Percentiles rank a stretch among this genome's conserved stretches.
These are phyloP conservation scores for Histomonas meleagridis DNA, from an alignment of 208 protist species.

Conservation along the genomic window DNA sequence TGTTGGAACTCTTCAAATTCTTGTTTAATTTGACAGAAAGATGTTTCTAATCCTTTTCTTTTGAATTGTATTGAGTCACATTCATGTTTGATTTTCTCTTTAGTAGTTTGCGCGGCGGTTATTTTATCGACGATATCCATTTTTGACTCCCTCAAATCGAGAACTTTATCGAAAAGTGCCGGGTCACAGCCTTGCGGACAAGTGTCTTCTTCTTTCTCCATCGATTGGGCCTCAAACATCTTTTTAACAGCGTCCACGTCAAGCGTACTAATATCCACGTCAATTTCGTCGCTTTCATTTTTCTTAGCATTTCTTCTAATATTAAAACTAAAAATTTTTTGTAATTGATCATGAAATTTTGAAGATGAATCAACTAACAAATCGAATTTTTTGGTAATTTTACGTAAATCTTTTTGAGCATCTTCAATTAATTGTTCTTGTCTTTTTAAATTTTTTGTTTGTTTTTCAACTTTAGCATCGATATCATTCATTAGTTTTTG, in stretches of 20 bases:
- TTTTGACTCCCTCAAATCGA: slow-evolving; percentile 67
- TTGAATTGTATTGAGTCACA: slow-evolving; percentile 57
- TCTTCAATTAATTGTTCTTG: slow-evolving; percentile 43
- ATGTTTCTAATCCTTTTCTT: slow-evolving; percentile 55
- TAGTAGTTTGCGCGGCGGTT: slow-evolving; percentile 59
- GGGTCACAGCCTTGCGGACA: slow-evolving; percentile 66
- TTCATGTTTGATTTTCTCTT: slow-evolving; percentile 60
- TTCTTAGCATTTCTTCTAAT: slow-evolving; percentile 59
- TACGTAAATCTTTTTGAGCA: slow-evolving; percentile 59
- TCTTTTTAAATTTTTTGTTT: slow-evolving; percentile 71
- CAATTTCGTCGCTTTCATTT: slow-evolving; percentile 61
- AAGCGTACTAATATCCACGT: slow-evolving; percentile 38
- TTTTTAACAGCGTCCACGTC: slow-evolving; percentile 42
- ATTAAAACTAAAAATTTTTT: slow-evolving; percentile 59
- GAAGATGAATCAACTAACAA: slow-evolving; percentile 32
- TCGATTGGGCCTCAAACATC: slow-evolving; percentile 40
- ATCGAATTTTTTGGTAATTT: slow-evolving; percentile 49
- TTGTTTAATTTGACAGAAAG: slow-evolving; percentile 55
- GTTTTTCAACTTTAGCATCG: slow-evolving; percentile 69
- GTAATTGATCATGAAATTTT: slow-evolving; percentile 25
- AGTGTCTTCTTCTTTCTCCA: slow-evolving; percentile 51
- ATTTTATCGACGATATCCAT: slow-evolving; percentile 71
- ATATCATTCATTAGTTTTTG: neutral
- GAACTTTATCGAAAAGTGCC: slow-evolving; percentile 66
- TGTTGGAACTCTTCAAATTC: slow-evolving; percentile 68